Percentiles rank a stretch among this genome's conserved stretches.
Evolutionary conservation across 345 rosid species (phyloP).

Genomic region (Melaleuca alternifolia): DNA sequence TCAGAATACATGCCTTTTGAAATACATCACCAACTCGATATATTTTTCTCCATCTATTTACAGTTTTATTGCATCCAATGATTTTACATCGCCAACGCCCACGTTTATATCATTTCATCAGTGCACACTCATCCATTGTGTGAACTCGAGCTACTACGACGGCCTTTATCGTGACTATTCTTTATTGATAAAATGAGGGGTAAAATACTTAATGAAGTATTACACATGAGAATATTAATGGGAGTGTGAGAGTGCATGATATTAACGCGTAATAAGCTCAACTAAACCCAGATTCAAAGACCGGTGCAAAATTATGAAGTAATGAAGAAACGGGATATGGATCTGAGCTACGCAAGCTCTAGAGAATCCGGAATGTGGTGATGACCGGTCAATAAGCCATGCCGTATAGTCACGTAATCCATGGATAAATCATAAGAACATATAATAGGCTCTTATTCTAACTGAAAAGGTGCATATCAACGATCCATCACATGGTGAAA

Average conservation of each 20-base stretch:
- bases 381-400: not conserved
- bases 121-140: not conserved
- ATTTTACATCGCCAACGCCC: not conserved
- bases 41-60: not conserved
- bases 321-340: not conserved
- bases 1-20: not conserved
- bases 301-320: not conserved
- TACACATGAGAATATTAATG: not conserved
- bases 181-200: not conserved
- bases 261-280: not conserved
- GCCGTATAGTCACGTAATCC: not conserved
- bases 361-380: not conserved
- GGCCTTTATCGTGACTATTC: not conserved
- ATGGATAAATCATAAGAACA: not conserved
- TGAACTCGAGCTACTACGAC: not conserved
- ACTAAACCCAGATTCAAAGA: not conserved
- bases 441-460: not conserved
- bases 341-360: not conserved
- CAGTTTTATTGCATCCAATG: not conserved
- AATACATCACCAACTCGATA: not conserved
- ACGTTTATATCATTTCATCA: not conserved
- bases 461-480: not conserved
- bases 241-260: not conserved
- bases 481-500: not conserved
- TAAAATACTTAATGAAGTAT: not conserved